Evolutionary conservation across 176 grass and related monocot species (phyloP).

Genomic region (Juncus inflexus): DNA sequence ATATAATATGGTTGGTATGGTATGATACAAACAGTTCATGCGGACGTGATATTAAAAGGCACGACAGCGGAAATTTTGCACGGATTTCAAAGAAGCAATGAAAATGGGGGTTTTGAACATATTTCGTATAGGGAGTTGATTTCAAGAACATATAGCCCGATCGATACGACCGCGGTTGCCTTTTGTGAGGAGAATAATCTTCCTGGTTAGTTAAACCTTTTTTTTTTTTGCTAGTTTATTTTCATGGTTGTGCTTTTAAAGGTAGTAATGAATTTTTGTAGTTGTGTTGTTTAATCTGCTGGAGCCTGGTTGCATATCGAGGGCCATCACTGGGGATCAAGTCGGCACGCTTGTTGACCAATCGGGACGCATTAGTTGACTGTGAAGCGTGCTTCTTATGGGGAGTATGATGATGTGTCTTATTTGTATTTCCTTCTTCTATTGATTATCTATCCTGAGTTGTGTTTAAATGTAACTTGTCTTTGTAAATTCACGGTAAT

Average conservation of each 20-base stretch:
- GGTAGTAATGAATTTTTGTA: constrained; percentile 34
- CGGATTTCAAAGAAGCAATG: constrained; percentile 48
- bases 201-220: constrained; percentile 50
- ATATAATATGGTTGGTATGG: constrained; percentile 35
- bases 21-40: constrained; percentile 56
- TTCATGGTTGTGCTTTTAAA: not conserved
- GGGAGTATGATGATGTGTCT: too few species aligned
- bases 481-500: too few species aligned
- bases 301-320: constrained; percentile 80
- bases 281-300: constrained; percentile 92
- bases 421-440: too few species aligned
- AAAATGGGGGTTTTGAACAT: constrained; percentile 57
- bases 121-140: constrained; percentile 82
- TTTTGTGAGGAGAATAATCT: constrained; percentile 98
- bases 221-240: not conserved
- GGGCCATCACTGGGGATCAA: constrained; percentile 78
- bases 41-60: constrained; percentile 88
- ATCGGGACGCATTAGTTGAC: constrained; percentile 65
- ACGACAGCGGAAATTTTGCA: constrained; percentile 57
- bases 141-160: constrained; percentile 63
- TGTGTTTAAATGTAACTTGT: too few species aligned
- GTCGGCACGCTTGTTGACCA: constrained; percentile 84
- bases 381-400: not conserved
- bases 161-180: constrained; percentile 88
- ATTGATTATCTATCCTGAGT: too few species aligned